Conservation (phyloP, 371 early-diverging fungal species). For the Lichtheimia corymbifera region DNA sequence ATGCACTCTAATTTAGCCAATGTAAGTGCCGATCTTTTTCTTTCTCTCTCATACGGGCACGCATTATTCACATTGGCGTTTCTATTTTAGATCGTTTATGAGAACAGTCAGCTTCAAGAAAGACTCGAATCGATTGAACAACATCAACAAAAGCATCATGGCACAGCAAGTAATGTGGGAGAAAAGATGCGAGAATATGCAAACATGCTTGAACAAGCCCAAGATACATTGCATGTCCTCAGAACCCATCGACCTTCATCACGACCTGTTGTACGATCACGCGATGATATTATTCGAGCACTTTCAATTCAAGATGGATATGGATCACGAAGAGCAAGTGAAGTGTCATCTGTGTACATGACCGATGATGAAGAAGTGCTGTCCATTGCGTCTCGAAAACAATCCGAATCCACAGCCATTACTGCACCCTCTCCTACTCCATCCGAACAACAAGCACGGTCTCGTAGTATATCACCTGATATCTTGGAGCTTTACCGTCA, state of each 20-base stretch:
- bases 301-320: conserved; percentile 9
- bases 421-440: background rate
- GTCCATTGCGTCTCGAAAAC: background rate
- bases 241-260: conserved; percentile 22
- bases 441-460: background rate
- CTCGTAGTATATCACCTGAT: conserved; percentile 17
- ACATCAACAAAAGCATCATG: conserved; percentile 34
- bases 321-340: conserved; percentile 22
- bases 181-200: conserved; percentile 43
- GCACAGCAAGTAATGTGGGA: conserved; percentile 30
- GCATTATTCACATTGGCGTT: background rate
- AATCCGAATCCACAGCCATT: conserved; percentile 1
- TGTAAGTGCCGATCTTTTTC: conserved; percentile 26
- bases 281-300: conserved; percentile 11
- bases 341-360: conserved; percentile 16
- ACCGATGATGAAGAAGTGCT: conserved; percentile 20
- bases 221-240: conserved; percentile 26
- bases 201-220: conserved; percentile 46
- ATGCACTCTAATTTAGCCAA: conserved; percentile 58
- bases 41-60: too few species aligned
- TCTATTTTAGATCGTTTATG: conserved; percentile 32
- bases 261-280: conserved; percentile 1
- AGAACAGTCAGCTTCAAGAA: conserved; percentile 34
- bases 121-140: conserved; percentile 28
- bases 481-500: conserved; percentile 37